Evolutionary conservation across 1,139 yeast genomes (phyloP).

Genomic region (Blastobotrys illinoisensis): DNA sequence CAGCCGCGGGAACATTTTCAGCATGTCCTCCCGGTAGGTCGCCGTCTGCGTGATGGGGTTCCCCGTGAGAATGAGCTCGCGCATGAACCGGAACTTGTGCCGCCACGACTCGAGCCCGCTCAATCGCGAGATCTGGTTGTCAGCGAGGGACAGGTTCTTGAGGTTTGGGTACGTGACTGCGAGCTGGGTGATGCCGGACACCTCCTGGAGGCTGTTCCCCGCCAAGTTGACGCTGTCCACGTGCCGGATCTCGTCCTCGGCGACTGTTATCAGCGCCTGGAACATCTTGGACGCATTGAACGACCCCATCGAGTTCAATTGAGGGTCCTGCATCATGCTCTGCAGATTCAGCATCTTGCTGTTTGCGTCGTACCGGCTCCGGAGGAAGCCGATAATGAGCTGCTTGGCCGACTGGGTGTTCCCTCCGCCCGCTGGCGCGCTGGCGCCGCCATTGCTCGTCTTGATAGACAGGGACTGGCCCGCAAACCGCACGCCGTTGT

Average conservation of each 20-base stretch:
- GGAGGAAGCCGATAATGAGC: slow-evolving; percentile 54
- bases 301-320: slow-evolving; percentile 56
- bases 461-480: slow-evolving; percentile 48
- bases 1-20: slow-evolving; percentile 70
- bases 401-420: slow-evolving; percentile 7
- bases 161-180: slow-evolving; percentile 71
- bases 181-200: slow-evolving; percentile 57
- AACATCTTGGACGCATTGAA: slow-evolving; percentile 76
- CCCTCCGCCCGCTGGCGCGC: slow-evolving; percentile 5
- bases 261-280: slow-evolving; percentile 85
- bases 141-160: slow-evolving; percentile 71
- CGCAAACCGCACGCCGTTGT: slow-evolving; percentile 78
- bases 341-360: slow-evolving; percentile 65
- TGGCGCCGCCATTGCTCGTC: slow-evolving; percentile 22
- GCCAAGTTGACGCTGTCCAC: slow-evolving; percentile 78
- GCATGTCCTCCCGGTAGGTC: slow-evolving; percentile 55
- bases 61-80: slow-evolving; percentile 70
- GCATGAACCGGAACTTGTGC: slow-evolving; percentile 62
- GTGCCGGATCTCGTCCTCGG: slow-evolving; percentile 45
- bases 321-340: slow-evolving; percentile 62
- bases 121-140: slow-evolving; percentile 58
- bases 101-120: slow-evolving; percentile 70
- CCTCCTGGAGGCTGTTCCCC: slow-evolving; percentile 59
- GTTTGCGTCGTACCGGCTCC: slow-evolving; percentile 60
- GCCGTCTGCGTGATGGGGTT: slow-evolving; percentile 64